Evolutionary conservation across 148 eudicot genomes (phyloP).

Genomic region (Silene uniflora): DNA sequence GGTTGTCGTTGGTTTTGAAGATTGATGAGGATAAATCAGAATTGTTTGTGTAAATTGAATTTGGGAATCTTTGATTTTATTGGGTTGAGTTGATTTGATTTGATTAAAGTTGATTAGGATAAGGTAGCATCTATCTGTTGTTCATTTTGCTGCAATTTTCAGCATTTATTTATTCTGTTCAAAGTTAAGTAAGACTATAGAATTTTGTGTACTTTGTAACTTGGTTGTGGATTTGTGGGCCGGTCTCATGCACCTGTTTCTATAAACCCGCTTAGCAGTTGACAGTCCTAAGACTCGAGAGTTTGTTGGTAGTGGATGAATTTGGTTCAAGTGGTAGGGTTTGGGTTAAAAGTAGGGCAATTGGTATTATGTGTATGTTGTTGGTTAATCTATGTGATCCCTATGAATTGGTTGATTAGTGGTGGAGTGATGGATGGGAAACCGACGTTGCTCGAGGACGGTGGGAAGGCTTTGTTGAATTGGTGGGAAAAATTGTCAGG

Average conservation of each 20-base stretch:
- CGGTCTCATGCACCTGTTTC: too few species aligned
- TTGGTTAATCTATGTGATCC: conserved; percentile 62
- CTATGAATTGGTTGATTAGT: conserved; percentile 64
- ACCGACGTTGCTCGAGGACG: conserved; percentile 39
- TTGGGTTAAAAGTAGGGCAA: conserved; percentile 71
- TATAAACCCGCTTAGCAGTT: too few species aligned
- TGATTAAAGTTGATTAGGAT: conserved; percentile 6
- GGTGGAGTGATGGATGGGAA: conserved; percentile 56
- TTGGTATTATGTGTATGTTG: conserved; percentile 61
- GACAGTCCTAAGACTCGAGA: too few species aligned
- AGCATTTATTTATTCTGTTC: conserved; percentile 12
- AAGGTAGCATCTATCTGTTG: conserved; percentile 27
- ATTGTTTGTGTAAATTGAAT: conserved; percentile 29
- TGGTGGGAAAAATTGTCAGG: conserved; percentile 50
- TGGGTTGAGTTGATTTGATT: conserved; percentile 8
- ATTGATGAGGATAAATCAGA: conserved; percentile 24
- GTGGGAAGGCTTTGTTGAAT: conserved; percentile 39
- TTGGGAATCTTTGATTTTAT: conserved; percentile 34
- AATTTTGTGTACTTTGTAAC: conserved; percentile 20
- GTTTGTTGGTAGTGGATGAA: conserved; percentile 51
- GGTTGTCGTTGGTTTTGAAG: conserved; percentile 32
- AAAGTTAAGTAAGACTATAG: conserved; percentile 21
- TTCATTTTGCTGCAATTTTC: conserved; percentile 1
- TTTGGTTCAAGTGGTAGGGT: conserved; percentile 58
- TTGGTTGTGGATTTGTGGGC: too few species aligned